These are phyloP conservation scores for Gonium pectorale DNA, from an alignment of 139 green algal genomes.

Conservation along the genomic window DNA sequence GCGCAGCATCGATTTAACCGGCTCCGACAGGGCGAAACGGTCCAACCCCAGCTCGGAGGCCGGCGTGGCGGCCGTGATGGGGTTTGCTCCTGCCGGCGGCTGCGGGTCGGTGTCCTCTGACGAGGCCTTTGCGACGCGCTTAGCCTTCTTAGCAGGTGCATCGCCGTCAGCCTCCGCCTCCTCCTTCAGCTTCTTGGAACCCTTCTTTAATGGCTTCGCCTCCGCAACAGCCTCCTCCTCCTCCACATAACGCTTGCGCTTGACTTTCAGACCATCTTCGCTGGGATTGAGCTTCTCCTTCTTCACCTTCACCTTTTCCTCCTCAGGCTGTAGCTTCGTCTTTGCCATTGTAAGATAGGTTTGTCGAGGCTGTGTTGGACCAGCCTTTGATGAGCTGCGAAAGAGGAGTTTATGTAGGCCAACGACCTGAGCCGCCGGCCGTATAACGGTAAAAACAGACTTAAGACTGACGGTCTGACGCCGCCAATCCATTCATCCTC, in stretches of 20 bases:
- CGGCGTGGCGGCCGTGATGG: conserved; percentile 32
- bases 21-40: conserved; percentile 81
- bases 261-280: too few species aligned
- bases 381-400: too few species aligned
- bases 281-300: too few species aligned
- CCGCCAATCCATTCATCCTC: too few species aligned
- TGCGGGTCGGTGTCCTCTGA: conserved; percentile 27
- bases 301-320: conserved; percentile 33
- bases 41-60: conserved; percentile 70
- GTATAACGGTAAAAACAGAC: too few species aligned
- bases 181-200: conserved; percentile 33
- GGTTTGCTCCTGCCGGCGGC: background rate
- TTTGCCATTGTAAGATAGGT: too few species aligned
- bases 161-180: background rate
- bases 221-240: background rate
- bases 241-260: conserved; percentile 33
- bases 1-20: conserved; percentile 81
- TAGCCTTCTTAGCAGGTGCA: background rate
- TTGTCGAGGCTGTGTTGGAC: too few species aligned
- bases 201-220: background rate
- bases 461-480: too few species aligned
- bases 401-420: too few species aligned
- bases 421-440: too few species aligned
- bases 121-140: background rate
- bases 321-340: background rate